phyloP scores from a whole-genome alignment of 139 green algal species.

The Chlamydomonas asymmetrica region DNA sequence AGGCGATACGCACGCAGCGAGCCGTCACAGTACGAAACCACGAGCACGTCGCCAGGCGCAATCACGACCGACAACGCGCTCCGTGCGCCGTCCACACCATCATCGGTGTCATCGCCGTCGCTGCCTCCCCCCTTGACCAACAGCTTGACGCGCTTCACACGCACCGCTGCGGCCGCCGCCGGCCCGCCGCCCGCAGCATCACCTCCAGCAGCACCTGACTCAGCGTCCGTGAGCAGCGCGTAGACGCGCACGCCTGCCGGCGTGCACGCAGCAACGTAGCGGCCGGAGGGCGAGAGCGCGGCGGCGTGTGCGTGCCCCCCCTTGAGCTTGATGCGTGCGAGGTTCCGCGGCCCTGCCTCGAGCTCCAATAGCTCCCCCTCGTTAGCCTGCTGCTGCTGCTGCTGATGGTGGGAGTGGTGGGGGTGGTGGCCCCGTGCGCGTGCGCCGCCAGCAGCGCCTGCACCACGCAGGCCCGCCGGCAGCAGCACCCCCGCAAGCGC shows the following conservation, averaged over 20 bases:
- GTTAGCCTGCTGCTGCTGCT: neutral
- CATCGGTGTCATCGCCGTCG: neutral
- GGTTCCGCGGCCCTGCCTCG: constrained; percentile 38
- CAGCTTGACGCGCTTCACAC: constrained; percentile 20
- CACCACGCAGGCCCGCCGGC: neutral
- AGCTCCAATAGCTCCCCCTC: constrained; percentile 55
- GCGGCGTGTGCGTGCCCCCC: constrained; percentile 45
- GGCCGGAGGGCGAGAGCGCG: constrained; percentile 70
- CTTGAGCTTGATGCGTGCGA: constrained; percentile 49
- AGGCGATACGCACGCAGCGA: neutral
- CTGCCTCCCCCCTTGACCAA: neutral
- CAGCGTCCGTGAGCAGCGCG: constrained; percentile 14
- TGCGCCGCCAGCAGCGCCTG: neutral
- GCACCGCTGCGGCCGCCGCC: neutral
- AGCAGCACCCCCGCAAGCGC: constrained; percentile 9
- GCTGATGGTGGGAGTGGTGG: neutral
- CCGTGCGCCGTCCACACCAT: neutral
- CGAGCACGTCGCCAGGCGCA: constrained; percentile 5
- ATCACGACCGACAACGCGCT: neutral
- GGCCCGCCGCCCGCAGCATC: constrained; percentile 4
- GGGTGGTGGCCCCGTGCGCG: too few species aligned
- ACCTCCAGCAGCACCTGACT: neutral
- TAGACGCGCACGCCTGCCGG: constrained; percentile 43
- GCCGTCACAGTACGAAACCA: constrained; percentile 10
- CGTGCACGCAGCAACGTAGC: constrained; percentile 62